A percentile compares a stretch with the other conserved stretches of the same genome.
Evolutionary conservation across 2,329 filamentous ascomycete species (phyloP).

Genomic region (Colletotrichum tropicale): DNA sequence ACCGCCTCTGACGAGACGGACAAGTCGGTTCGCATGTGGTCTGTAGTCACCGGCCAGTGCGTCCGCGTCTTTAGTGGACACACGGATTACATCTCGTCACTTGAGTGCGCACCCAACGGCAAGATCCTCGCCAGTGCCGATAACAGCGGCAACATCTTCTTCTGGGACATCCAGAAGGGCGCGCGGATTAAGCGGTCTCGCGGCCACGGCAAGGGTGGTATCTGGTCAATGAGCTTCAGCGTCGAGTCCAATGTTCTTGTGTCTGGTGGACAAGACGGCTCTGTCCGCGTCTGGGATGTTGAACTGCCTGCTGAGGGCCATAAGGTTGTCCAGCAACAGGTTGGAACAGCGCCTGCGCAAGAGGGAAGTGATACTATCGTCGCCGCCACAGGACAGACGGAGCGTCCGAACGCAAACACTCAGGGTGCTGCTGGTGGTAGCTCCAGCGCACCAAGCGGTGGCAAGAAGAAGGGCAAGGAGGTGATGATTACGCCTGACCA

Average conservation of each 20-base stretch:
- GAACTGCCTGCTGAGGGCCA: slow-evolving; percentile 71
- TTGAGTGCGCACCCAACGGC: slow-evolving; percentile 87
- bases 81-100: slow-evolving; percentile 81
- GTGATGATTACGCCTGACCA: slow-evolving; percentile 91
- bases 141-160: slow-evolving; percentile 84
- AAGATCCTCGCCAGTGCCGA: slow-evolving; percentile 92
- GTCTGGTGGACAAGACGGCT: slow-evolving; percentile 89
- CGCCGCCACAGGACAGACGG: slow-evolving; percentile 31
- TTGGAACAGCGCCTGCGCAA: slow-evolving; percentile 13
- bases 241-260: slow-evolving; percentile 90
- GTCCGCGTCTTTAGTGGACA: slow-evolving; percentile 94
- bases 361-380: slow-evolving; percentile 34
- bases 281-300: slow-evolving; percentile 93
- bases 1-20: slow-evolving; percentile 85
- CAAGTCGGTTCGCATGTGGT: slow-evolving; percentile 97
- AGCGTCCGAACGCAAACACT: slow-evolving; percentile 26
- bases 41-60: slow-evolving; percentile 83
- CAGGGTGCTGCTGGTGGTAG: slow-evolving; percentile 29
- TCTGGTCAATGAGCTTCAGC: slow-evolving; percentile 92
- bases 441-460: slow-evolving; percentile 27
- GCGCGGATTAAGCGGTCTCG: slow-evolving; percentile 89
- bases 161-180: slow-evolving; percentile 93
- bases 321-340: slow-evolving; percentile 47
- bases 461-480: slow-evolving; percentile 86
- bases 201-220: slow-evolving; percentile 90